Evolutionary conservation across 208 protist species (phyloP), one percentile per base, ranked within the genome.

Genomic region (Leishmania turanica): DNA sequence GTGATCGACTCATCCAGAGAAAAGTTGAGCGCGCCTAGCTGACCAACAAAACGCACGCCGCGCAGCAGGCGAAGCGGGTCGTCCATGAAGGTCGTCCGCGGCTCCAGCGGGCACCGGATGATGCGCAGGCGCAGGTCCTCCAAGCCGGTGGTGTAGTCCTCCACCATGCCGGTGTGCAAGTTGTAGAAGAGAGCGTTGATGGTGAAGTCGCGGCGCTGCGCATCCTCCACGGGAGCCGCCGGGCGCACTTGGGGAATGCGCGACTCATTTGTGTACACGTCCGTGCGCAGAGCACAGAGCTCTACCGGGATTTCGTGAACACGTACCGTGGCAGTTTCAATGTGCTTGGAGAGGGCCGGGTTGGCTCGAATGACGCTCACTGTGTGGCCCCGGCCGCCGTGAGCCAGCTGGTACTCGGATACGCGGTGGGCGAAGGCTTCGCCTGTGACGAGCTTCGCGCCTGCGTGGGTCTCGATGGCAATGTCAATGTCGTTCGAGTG

Each of bases 161-260:
- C 98, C 53, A 99, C 91, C 40, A 83, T 81, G 37, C 87, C 86
- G 15, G 87, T 98, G 85, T 99, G 93, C n/a, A 99, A 89, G 85
- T 99, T 99, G 81, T 99, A 99, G 83, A 99, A 99, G 9, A 99
- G 91, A 27, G 98, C 85, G 89, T 99, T 99, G 53, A 99, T 97
- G n/a, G 99, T 99, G 79, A 99, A 98, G 89, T 99, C 99, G 42
- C 99, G 91, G 27, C 99, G 85, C 42, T 92, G 74, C 4, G 99
- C 98, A 87, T 99, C 99, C 79, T 99, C 93, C n/a, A 88, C 42
- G 34, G 94, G 89, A 0, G 92, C 95, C n/a, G 88, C 96, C 24
- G 90, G 84, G 2, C 91, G 89, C 27, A 98, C 92, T 65, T 85
- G 68, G 11, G 99, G 98, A 49, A 99, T 99, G 75, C 99, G 90